A percentile compares a stretch with the other conserved stretches of the same genome.
Evolutionary conservation across 164 flowering plant species (phyloP).

Genomic region (Macadamia tetraphylla): DNA sequence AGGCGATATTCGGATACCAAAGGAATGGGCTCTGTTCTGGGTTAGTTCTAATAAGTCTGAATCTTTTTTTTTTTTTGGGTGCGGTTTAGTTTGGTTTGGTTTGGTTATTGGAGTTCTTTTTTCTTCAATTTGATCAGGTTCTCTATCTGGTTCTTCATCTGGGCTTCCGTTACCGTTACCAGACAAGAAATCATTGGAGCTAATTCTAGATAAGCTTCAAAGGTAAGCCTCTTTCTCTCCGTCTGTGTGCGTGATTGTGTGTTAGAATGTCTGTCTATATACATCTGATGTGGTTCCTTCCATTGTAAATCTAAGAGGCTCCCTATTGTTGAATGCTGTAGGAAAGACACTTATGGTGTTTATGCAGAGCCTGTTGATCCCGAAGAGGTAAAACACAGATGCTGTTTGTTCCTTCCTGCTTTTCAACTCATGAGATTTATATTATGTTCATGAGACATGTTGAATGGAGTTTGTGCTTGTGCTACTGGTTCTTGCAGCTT

Average conservation of each 20-base stretch:
- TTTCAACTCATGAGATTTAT: not conserved
- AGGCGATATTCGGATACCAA: constrained; percentile 21
- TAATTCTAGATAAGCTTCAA: constrained; percentile 88
- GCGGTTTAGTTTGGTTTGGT: constrained; percentile 1
- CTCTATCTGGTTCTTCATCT: constrained; percentile 24
- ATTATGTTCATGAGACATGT: not conserved
- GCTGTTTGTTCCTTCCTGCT: not conserved
- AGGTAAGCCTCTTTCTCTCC: constrained; percentile 38
- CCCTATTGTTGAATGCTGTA: constrained; percentile 27
- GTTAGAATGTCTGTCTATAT: no score
- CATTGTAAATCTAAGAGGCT: not conserved
- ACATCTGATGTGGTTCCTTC: not conserved
- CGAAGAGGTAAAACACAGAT: constrained; percentile 56
- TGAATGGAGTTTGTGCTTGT: constrained; percentile 3
- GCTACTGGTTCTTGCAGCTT: constrained; percentile 51
- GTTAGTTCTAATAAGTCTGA: constrained; percentile 19
- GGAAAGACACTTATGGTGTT: constrained; percentile 95
- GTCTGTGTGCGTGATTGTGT: no score
- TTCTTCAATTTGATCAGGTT: constrained; percentile 26
- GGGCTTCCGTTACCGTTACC: constrained; percentile 55
- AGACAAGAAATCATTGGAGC: constrained; percentile 66
- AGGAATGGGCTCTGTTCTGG: constrained; percentile 35
- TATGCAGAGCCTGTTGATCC: constrained; percentile 96
- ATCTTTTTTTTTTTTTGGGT: constrained; percentile 3
- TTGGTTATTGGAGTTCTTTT: not conserved